These are phyloP conservation scores for Daedalea quercina DNA, from an alignment of 768 basidiomycete species.

Conservation along the genomic window DNA sequence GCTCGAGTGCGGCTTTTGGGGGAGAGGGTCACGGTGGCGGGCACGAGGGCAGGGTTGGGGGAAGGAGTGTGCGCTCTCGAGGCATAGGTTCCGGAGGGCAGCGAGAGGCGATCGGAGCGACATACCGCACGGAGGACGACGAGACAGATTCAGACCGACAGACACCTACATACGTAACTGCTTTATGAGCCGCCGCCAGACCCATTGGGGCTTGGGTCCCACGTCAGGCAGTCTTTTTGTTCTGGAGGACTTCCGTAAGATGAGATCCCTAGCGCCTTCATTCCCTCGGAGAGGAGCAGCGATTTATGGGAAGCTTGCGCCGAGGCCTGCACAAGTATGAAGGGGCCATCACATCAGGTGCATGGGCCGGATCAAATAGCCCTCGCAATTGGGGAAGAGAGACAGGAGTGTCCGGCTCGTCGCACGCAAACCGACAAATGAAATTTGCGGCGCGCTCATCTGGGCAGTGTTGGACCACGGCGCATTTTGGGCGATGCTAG, in stretches of 20 bases:
- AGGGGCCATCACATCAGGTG: constrained; percentile 6
- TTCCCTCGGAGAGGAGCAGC: constrained; percentile 16
- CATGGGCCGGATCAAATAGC: constrained; percentile 11
- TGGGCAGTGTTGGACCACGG: neutral
- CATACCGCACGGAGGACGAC: neutral
- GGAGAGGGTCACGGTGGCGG: neutral
- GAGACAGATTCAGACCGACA: neutral
- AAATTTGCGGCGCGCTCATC: neutral
- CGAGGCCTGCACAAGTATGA: constrained; percentile 6
- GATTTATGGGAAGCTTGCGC: constrained; percentile 17
- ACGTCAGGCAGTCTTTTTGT: constrained; percentile 21
- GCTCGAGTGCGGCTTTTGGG: neutral
- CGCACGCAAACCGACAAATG: neutral
- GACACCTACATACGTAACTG: neutral
- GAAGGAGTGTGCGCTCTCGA: neutral
- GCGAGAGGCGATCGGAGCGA: neutral
- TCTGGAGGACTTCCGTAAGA: constrained; percentile 16
- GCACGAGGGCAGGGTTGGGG: neutral
- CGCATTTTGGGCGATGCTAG: no score
- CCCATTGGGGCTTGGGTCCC: constrained; percentile 11
- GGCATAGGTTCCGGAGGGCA: neutral
- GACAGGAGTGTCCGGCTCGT: neutral
- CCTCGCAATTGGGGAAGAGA: constrained; percentile 11
- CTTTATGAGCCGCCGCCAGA: constrained; percentile 4
- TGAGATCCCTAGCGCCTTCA: constrained; percentile 18